Conservation (phyloP, 1,284 basidiomycete genomes). For the Rhodotorula sp. region DNA sequence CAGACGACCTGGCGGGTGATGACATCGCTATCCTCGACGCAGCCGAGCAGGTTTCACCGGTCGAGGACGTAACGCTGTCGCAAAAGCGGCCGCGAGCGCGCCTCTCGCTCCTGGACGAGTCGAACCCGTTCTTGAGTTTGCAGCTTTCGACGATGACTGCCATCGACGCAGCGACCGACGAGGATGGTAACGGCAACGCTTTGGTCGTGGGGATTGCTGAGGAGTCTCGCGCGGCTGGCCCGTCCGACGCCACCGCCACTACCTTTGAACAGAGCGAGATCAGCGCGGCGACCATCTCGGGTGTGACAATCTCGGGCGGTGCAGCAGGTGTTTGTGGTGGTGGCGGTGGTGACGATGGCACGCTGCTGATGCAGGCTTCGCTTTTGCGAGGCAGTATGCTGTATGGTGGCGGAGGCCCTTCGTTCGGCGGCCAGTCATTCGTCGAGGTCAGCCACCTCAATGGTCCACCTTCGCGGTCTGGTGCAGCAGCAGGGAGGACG, state of each 20-base stretch:
- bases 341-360: neutral
- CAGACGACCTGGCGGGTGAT: neutral
- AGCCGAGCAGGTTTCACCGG: neutral
- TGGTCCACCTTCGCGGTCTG: too few species aligned
- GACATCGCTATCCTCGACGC: too few species aligned
- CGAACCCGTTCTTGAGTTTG: slow-evolving; percentile 24
- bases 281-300: neutral
- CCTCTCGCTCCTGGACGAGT: slow-evolving; percentile 32
- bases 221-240: too few species aligned
- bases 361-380: slow-evolving; percentile 6
- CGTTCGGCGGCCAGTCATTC: slow-evolving; percentile 9
- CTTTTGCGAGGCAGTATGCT: neutral
- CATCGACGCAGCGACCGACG: neutral
- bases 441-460: neutral
- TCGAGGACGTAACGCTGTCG: neutral
- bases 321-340: too few species aligned
- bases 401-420: neutral
- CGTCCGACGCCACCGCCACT: neutral
- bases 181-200: neutral
- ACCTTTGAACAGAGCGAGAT: neutral
- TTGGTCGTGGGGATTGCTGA: too few species aligned
- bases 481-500: neutral
- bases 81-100: neutral
- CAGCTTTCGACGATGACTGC: neutral
- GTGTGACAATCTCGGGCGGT: too few species aligned